These are phyloP conservation scores for Leishmania braziliensis DNA, from an alignment of 208 protist genomes.

Conservation along the genomic window DNA sequence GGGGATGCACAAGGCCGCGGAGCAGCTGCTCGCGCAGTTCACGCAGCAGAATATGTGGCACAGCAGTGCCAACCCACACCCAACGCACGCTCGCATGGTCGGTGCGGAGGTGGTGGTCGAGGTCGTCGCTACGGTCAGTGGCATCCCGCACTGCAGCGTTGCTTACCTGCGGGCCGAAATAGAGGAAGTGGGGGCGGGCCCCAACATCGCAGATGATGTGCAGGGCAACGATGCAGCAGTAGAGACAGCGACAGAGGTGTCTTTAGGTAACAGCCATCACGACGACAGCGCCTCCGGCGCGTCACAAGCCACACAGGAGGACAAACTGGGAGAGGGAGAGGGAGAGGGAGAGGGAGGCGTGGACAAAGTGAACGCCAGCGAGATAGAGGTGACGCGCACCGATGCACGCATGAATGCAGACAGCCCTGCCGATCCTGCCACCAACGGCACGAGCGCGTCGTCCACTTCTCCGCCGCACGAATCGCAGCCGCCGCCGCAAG, in stretches of 20 bases:
- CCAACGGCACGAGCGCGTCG: background rate
- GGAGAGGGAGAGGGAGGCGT: background rate
- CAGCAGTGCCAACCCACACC: background rate
- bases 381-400: background rate
- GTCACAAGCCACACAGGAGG: background rate
- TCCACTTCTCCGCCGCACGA: background rate
- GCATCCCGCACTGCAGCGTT: conserved; percentile 53
- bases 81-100: conserved; percentile 10
- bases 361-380: background rate
- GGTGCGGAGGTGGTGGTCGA: conserved; percentile 61
- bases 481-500: background rate
- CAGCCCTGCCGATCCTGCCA: background rate
- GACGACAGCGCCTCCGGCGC: background rate
- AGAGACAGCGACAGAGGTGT: background rate
- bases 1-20: background rate
- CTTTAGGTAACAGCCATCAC: background rate
- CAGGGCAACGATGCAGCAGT: background rate
- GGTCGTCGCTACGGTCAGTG: conserved; percentile 53
- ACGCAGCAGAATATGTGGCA: conserved; percentile 2
- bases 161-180: conserved; percentile 53
- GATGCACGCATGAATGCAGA: background rate
- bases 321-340: background rate
- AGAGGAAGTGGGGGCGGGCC: conserved; percentile 5
- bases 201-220: background rate
- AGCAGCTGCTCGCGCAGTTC: conserved; percentile 2